phyloP scores from a whole-genome alignment of 2,329 filamentous ascomycete species.

The Colletotrichum abscissum region DNA sequence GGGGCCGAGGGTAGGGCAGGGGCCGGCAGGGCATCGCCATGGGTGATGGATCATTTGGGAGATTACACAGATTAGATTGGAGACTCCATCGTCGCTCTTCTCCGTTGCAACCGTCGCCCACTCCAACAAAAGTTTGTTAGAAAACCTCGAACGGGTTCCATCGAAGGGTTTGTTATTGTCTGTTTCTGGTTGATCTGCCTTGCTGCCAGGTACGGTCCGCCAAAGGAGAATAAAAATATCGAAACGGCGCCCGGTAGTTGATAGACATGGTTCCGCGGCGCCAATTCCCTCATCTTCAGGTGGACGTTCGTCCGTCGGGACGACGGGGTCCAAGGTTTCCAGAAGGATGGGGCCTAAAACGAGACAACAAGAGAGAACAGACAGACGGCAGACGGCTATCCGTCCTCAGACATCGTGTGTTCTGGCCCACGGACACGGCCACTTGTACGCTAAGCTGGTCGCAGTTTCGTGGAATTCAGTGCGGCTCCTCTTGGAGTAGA shows the following conservation, averaged over 20 bases:
- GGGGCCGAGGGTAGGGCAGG: background rate
- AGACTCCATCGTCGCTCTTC: background rate
- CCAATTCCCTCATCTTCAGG: slow-evolving; percentile 9
- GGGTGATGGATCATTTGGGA: background rate
- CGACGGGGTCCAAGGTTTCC: background rate
- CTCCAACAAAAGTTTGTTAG: background rate
- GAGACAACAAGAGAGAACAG: background rate
- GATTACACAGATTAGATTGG: slow-evolving; percentile 26
- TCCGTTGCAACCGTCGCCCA: background rate
- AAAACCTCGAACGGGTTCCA: too few relatives aligned
- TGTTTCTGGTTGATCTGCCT: background rate
- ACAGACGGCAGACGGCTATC: slow-evolving; percentile 3
- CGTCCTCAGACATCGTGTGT: background rate
- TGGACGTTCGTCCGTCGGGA: background rate
- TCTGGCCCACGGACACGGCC: background rate
- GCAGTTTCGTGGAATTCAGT: background rate
- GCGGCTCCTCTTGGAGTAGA: background rate
- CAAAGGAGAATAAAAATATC: background rate
- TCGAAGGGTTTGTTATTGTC: background rate
- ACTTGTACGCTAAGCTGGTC: background rate
- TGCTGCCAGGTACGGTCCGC: background rate
- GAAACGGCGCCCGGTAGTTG: slow-evolving; percentile 12
- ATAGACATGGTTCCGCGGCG: background rate
- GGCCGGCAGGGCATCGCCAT: background rate
- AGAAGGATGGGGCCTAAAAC: background rate